phyloP scores from a whole-genome alignment of 1,284 basidiomycete species.

The Marasmius oreades region DNA sequence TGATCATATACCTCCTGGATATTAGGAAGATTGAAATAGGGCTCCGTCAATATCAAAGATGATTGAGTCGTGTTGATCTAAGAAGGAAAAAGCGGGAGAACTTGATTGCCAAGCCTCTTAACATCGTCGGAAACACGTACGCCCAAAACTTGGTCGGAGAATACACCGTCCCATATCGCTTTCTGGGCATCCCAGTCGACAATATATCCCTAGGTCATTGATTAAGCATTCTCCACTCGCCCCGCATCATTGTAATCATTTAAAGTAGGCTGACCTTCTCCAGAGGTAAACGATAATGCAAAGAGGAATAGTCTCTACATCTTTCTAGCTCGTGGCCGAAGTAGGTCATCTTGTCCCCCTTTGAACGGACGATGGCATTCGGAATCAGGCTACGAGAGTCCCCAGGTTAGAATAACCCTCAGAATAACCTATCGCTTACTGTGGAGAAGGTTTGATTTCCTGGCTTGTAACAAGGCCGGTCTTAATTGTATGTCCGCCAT shows the following conservation, averaged over 20 bases:
- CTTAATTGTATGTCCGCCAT: conserved; percentile 82
- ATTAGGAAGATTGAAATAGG: conserved; percentile 90
- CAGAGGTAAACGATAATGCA: conserved; percentile 80
- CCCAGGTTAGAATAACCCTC: conserved; percentile 2
- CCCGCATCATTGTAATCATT: background rate
- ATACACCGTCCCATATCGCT: conserved; percentile 84
- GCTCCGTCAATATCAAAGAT: conserved; percentile 85
- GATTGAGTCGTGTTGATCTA: conserved; percentile 73
- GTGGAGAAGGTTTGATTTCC: conserved; percentile 21
- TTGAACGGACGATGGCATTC: conserved; percentile 80
- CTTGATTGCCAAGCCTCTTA: background rate
- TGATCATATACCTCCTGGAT: conserved; percentile 91
- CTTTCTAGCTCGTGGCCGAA: conserved; percentile 77
- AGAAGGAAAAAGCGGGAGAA: background rate
- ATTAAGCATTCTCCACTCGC: conserved; percentile 5
- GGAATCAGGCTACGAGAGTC: conserved; percentile 53
- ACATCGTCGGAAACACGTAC: conserved; percentile 36
- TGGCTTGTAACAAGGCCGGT: conserved; percentile 48
- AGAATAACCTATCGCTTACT: conserved; percentile 9
- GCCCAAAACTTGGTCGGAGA: conserved; percentile 66
- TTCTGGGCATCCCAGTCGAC: conserved; percentile 93
- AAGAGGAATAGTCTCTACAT: conserved; percentile 74
- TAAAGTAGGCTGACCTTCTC: conserved; percentile 61
- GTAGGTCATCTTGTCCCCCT: conserved; percentile 75
- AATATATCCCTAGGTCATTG: conserved; percentile 68